Evolutionary conservation across 139 green algal genomes (phyloP).

Genomic region (Closterium sp.): DNA sequence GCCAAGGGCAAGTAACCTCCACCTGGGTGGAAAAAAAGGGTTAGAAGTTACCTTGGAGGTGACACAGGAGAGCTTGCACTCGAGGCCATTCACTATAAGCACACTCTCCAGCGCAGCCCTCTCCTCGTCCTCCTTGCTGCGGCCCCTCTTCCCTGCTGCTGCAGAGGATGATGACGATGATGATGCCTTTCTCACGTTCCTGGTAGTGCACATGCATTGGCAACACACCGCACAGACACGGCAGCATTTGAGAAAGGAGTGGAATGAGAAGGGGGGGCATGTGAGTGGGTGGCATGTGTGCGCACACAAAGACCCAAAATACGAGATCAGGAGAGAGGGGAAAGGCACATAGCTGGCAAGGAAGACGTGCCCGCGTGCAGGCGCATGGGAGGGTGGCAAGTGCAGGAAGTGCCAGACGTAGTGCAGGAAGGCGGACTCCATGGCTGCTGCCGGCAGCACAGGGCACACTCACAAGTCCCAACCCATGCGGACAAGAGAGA

Average conservation of each 20-base stretch:
- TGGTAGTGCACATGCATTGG: neutral
- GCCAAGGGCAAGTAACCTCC: too few species aligned
- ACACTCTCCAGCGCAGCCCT: slow-evolving; percentile 11
- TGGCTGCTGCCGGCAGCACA: neutral
- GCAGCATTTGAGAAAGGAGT: too few species aligned
- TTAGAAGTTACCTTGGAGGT: slow-evolving; percentile 15
- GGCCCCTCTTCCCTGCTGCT: slow-evolving; percentile 6
- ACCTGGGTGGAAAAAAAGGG: too few species aligned
- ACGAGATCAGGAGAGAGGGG: too few species aligned
- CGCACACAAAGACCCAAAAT: neutral
- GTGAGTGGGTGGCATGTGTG: too few species aligned
- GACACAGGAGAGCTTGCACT: slow-evolving; percentile 87
- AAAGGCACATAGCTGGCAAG: too few species aligned
- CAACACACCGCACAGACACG: neutral
- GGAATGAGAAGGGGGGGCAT: too few species aligned
- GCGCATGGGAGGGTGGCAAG: neutral
- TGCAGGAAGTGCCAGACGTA: too few species aligned
- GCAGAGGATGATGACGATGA: neutral
- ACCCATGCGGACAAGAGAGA: neutral
- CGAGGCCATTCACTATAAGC: slow-evolving; percentile 76
- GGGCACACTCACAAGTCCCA: neutral
- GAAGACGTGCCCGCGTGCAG: too few species aligned
- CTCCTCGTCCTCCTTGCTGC: neutral
- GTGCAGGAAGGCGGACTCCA: slow-evolving; percentile 57
- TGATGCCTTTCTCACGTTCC: neutral